Evolutionary conservation across 495 filamentous ascomycete species (phyloP).

Genomic region (Penicillium steckii): DNA sequence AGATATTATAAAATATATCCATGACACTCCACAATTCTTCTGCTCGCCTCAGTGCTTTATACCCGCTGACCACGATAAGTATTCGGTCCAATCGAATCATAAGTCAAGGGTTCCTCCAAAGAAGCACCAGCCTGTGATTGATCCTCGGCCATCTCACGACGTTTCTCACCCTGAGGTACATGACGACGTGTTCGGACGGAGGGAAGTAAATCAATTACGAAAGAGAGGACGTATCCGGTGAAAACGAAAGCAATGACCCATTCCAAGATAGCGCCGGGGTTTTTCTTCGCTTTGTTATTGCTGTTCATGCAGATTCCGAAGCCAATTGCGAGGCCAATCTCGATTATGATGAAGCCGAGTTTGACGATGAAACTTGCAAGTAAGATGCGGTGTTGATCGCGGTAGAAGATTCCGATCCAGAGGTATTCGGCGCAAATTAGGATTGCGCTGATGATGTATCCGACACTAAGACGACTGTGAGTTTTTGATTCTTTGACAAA

Average conservation of each 20-base stretch:
- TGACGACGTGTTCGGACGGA: slow-evolving; percentile 64
- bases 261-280: slow-evolving; percentile 63
- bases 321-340: slow-evolving; percentile 69
- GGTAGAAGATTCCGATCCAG: slow-evolving; percentile 73
- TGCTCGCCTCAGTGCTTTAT: no score
- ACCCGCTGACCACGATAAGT: slow-evolving; percentile 33
- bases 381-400: slow-evolving; percentile 64
- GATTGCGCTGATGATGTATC: slow-evolving; percentile 73
- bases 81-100: slow-evolving; percentile 36
- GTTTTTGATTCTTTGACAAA: slow-evolving; percentile 1
- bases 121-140: slow-evolving; percentile 13
- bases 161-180: slow-evolving; percentile 46
- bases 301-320: slow-evolving; percentile 45
- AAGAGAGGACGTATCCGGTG: slow-evolving; percentile 84
- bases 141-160: slow-evolving; percentile 17
- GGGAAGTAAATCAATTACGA: slow-evolving; percentile 83
- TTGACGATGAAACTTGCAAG: slow-evolving; percentile 81
- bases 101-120: slow-evolving; percentile 39
- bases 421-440: slow-evolving; percentile 89
- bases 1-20: no score
- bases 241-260: slow-evolving; percentile 91
- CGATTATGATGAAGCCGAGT: slow-evolving; percentile 73
- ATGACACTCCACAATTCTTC: no score
- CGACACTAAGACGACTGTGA: slow-evolving; percentile 25
- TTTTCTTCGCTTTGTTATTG: slow-evolving; percentile 39